A percentile compares a stretch with the other conserved stretches of the same genome.
phyloP scores from a whole-genome alignment of 768 basidiomycete species.

The Mrakia frigida region DNA sequence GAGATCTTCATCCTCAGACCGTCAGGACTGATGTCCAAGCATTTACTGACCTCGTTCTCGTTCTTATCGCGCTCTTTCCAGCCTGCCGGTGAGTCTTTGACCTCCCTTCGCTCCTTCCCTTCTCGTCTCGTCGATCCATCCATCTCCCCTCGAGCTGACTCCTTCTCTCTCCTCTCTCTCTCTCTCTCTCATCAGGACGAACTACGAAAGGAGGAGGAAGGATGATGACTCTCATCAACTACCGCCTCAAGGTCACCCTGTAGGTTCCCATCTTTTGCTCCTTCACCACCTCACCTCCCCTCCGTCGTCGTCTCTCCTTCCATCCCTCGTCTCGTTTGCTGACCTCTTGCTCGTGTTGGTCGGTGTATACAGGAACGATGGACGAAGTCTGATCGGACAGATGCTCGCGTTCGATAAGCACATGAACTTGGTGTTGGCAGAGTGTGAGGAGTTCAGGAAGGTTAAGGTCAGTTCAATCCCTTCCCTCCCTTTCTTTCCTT shows the following conservation, averaged over 20 bases:
- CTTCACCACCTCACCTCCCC: not conserved
- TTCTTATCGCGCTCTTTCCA: not conserved
- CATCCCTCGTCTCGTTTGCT: not conserved
- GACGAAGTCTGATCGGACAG: constrained; percentile 89
- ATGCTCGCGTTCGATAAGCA: constrained; percentile 99
- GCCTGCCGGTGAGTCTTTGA: constrained; percentile 6
- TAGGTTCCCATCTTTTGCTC: constrained; percentile 46
- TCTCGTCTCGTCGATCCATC: not conserved
- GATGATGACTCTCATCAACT: constrained; percentile 96
- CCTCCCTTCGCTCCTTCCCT: constrained; percentile 9
- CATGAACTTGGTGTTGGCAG: constrained; percentile 98
- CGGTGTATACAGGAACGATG: constrained; percentile 55
- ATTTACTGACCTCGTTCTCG: no score
- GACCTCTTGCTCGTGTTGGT: not conserved
- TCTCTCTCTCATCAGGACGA: not conserved
- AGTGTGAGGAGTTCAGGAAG: constrained; percentile 95
- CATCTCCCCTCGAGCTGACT: not conserved
- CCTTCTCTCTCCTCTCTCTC: not conserved
- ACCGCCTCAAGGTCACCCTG: constrained; percentile 93
- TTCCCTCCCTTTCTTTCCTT: not conserved
- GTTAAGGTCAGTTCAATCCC: constrained; percentile 62
- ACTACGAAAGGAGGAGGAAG: constrained; percentile 86
- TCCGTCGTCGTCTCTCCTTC: not conserved
- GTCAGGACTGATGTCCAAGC: no score
- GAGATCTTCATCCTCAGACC: no score